Evolutionary conservation across 1,139 yeast genomes (phyloP), one percentile per base, ranked within the genome.

Genomic region (Lodderomyces parapsilosis): DNA sequence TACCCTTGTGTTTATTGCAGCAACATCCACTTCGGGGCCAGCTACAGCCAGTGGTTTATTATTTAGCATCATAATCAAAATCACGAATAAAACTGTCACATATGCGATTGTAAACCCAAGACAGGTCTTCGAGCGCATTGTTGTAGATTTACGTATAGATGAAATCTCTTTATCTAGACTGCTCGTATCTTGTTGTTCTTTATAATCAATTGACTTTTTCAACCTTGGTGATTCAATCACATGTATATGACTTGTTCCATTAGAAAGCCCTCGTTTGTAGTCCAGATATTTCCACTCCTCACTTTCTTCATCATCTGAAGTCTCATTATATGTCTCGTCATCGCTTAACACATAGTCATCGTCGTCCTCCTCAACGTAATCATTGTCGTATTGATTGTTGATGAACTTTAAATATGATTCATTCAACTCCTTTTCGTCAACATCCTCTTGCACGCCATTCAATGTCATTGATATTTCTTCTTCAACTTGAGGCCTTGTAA

Each of bases 321-420:
- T 43, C 17, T 47, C 53, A 30, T 47, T 45, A 13, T 45, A 49
- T 14, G 43, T 41, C 3, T 39, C 37, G 4, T 18, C 43, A 32
- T 48, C 49, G 24, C 50, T 47, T 11, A 49, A 53, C 6, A 40
- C 38, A 33, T 40, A 42, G 18, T 43, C 47, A 13, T 41, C 49
- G 11, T 43, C 44, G 7, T 32, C 37, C 8, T 38, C 40, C 18
- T 45, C 49, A 6, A 38, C 41, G 15, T 44, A 50, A 17, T 46
- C 43, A 24, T 43, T 49, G 15, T 41, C 47, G 6, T 36, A 22
- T 8, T 42, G 40, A n/a, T 40, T 38, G 34, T 39, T 35, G 17
- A 41, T 11, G 37, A 38, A 49, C 23, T 42, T 40, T 25, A 34
- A 8, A 24, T 47, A 49, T 6, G 46, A 40, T 25, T 41, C 31